Evolutionary conservation across 805 yeast species (phyloP).

Genomic region (Candida ovalis): DNA sequence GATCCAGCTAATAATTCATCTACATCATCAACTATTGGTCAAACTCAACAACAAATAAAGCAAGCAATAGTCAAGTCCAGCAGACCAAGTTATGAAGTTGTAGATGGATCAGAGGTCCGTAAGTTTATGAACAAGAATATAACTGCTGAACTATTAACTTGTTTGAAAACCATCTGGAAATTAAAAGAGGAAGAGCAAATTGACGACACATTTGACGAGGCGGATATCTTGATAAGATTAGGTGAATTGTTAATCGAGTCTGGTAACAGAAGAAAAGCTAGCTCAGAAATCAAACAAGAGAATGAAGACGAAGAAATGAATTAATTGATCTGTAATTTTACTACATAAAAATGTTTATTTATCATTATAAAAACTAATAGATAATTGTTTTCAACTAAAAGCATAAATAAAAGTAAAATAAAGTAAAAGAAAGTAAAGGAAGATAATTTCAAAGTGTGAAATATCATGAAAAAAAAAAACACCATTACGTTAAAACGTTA

Average conservation of each 20-base stretch:
- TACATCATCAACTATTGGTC: conserved; percentile 14
- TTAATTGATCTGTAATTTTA: neutral
- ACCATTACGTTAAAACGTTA: conserved; percentile 29
- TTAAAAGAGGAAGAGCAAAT: conserved; percentile 18
- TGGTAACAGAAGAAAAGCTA: conserved; percentile 9
- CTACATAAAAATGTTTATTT: too few species aligned
- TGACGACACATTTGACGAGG: conserved; percentile 5
- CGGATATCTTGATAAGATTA: conserved; percentile 16
- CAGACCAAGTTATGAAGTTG: conserved; percentile 35
- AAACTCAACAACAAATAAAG: conserved; percentile 18
- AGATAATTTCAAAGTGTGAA: neutral
- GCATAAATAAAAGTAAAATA: neutral
- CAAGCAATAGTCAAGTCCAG: conserved; percentile 11
- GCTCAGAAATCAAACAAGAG: neutral
- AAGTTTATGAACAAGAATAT: conserved; percentile 46
- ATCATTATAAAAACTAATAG: neutral
- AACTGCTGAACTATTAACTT: conserved; percentile 42
- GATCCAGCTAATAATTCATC: conserved; percentile 4
- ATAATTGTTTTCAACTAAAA: neutral
- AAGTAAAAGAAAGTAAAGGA: neutral
- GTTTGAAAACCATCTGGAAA: conserved; percentile 32
- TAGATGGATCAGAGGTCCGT: conserved; percentile 52
- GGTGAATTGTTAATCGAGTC: conserved; percentile 18
- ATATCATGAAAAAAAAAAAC: conserved; percentile 34
- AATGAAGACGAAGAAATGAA: neutral